Percentiles rank a stretch among this genome's conserved stretches.
These are phyloP conservation scores for Termitomyces sp. DNA, from an alignment of 768 basidiomycete genomes.

Conservation along the genomic window DNA sequence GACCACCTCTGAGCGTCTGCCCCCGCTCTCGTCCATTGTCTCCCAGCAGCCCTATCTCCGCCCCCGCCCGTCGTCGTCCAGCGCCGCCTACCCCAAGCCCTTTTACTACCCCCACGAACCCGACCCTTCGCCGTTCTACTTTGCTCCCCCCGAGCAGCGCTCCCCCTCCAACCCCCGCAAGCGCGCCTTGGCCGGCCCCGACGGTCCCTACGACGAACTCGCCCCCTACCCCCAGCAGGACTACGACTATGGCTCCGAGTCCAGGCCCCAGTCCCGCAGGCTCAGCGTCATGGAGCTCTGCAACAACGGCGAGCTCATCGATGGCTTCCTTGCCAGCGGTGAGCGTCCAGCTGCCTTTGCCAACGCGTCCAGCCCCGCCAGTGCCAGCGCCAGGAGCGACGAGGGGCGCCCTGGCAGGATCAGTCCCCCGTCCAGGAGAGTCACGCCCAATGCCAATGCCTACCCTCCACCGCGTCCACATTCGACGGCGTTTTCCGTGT, in stretches of 20 bases:
- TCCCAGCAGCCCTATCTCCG: slow-evolving; percentile 14
- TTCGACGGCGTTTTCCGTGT: slow-evolving; percentile 28
- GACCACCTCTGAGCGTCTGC: slow-evolving; percentile 60
- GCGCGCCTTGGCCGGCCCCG: slow-evolving; percentile 59
- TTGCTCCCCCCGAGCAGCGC: slow-evolving; percentile 56
- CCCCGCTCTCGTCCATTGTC: slow-evolving; percentile 63
- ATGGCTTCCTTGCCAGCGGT: neutral
- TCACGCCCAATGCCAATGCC: slow-evolving; percentile 9
- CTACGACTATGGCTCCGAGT: slow-evolving; percentile 71
- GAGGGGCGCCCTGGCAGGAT: neutral
- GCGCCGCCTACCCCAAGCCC: slow-evolving; percentile 9
- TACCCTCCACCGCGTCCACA: slow-evolving; percentile 30
- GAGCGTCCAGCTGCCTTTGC: neutral
- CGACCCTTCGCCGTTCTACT: slow-evolving; percentile 73
- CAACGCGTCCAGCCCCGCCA: slow-evolving; percentile 1
- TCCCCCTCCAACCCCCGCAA: slow-evolving; percentile 48
- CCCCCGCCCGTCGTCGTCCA: neutral
- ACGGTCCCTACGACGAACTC: slow-evolving; percentile 33
- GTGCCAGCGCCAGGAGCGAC: neutral
- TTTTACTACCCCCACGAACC: slow-evolving; percentile 20
- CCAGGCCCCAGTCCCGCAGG: slow-evolving; percentile 74
- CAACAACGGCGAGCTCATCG: slow-evolving; percentile 39
- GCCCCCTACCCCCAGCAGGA: slow-evolving; percentile 20
- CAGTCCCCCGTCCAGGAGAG: slow-evolving; percentile 7
- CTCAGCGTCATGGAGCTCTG: slow-evolving; percentile 88